Evolutionary conservation across 2,329 filamentous ascomycete species (phyloP).

Genomic region (Colletotrichum graminicola): DNA sequence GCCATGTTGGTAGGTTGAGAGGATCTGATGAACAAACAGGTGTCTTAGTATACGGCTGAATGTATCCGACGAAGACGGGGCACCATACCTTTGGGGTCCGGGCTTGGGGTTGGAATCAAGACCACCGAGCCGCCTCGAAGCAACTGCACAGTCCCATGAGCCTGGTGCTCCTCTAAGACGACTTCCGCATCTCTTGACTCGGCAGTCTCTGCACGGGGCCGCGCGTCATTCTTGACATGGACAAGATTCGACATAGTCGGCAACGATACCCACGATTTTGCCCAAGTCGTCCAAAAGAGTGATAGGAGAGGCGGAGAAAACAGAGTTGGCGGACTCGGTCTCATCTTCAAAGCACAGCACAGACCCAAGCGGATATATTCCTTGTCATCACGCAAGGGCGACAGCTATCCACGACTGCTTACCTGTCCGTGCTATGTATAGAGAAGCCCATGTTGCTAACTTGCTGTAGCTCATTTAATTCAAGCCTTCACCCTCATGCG

Average conservation of each 20-base stretch:
- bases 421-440: neutral
- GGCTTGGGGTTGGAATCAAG: conserved; percentile 45
- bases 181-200: neutral
- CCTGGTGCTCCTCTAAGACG: neutral
- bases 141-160: conserved; percentile 23
- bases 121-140: conserved; percentile 39
- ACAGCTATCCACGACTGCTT: neutral
- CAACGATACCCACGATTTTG: neutral
- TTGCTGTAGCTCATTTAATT: fast-evolving
- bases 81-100: conserved; percentile 44
- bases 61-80: neutral
- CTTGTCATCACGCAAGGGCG: neutral
- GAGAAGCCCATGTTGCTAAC: neutral
- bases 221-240: conserved; percentile 7
- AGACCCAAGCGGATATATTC: neutral
- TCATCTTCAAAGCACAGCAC: neutral
- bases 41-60: too few species aligned
- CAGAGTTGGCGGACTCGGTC: neutral
- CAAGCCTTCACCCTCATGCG: too few species aligned
- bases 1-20: conserved; percentile 46
- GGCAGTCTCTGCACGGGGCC: neutral
- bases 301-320: neutral
- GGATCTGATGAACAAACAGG: conserved; percentile 42
- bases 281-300: neutral
- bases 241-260: neutral